phyloP scores from a whole-genome alignment of 2,329 filamentous ascomycete genomes.

The Penicillium occitanis region DNA sequence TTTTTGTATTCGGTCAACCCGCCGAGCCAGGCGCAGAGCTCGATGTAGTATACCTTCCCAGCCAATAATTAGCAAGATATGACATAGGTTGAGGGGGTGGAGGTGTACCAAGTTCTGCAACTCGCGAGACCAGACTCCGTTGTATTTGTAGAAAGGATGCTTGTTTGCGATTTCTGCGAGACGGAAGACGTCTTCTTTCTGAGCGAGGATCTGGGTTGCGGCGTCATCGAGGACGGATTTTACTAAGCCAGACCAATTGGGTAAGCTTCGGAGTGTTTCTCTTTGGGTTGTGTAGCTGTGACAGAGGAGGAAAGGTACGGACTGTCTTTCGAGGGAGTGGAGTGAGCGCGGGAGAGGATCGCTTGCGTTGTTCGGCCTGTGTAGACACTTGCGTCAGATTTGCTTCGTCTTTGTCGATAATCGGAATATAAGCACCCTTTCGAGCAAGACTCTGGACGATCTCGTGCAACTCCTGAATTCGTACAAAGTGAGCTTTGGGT shows the following conservation, averaged over 20 bases:
- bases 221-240: conserved; percentile 67
- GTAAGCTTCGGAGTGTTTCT: neutral
- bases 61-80: neutral
- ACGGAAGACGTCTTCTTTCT: conserved; percentile 68
- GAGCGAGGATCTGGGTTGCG: conserved; percentile 66
- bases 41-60: conserved; percentile 56
- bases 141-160: conserved; percentile 98
- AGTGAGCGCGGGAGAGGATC: conserved; percentile 83
- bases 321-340: conserved; percentile 69
- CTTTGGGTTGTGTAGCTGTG: neutral
- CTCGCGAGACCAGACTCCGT: conserved; percentile 78
- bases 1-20: conserved; percentile 61
- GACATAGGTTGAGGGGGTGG: neutral
- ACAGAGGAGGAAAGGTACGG: conserved; percentile 33
- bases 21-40: conserved; percentile 74
- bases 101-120: conserved; percentile 71
- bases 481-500: conserved; percentile 8
- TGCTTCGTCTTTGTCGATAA: neutral
- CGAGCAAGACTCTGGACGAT: conserved; percentile 81
- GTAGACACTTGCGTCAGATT: neutral
- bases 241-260: conserved; percentile 51
- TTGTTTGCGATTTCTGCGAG: conserved; percentile 73
- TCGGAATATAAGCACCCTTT: conserved; percentile 52
- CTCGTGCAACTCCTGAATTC: conserved; percentile 65
- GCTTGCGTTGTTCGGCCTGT: conserved; percentile 74